Base-by-base conservation (phyloP, 2,329 filamentous ascomycete genomes). In the Sclerotinia trifoliorum region DNA sequence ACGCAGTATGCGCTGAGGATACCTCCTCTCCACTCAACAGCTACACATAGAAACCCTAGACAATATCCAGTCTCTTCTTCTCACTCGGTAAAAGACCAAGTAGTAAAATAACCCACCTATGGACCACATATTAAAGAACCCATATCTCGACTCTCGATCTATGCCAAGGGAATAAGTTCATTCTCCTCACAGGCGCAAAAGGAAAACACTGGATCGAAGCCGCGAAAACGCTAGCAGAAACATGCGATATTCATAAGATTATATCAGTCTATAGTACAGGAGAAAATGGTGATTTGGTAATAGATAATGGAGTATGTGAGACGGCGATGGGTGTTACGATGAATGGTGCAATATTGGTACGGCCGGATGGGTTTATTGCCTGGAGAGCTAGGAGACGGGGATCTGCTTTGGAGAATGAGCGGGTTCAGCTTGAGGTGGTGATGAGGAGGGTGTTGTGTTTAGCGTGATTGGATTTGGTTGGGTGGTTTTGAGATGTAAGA, bases 281-380 rank as follows among this genome's bases (percentile, higher is more conserved):
- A 10, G 67, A 65, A 19, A 64, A 46, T 4, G 70, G 68, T 0
- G 67, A 72, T n/a, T 48, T 73, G 3, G 44, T 71, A 15, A 69
- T 61, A 55, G 35, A 63, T 11, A 69, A 71, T 5, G 46, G 71
- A 8, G 48, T 35, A 26, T 76, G 67, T 35, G 74, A 77, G 66
- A 67, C 68, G 24, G 68, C 70, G 5, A 73, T 77, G 21, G 74
- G 77, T 0, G 74, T 79, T 35, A 75, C 75, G 5, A 46, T 67
- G 5, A 70, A 39, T 26, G 78, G 79, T 2, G 77, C 76, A 4
- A 69, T 75, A 24, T 72, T 80, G 11, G 69, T 79, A 42, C 71
- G 78, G 19, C 78, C 78, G 0, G 78, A 80, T 73, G 77, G 76
- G 0, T 77, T 78, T 71, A 73, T 80, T 56, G 75, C 75, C 1